phyloP scores from a whole-genome alignment of 345 rosid genomes.

The Mercurialis annua region DNA sequence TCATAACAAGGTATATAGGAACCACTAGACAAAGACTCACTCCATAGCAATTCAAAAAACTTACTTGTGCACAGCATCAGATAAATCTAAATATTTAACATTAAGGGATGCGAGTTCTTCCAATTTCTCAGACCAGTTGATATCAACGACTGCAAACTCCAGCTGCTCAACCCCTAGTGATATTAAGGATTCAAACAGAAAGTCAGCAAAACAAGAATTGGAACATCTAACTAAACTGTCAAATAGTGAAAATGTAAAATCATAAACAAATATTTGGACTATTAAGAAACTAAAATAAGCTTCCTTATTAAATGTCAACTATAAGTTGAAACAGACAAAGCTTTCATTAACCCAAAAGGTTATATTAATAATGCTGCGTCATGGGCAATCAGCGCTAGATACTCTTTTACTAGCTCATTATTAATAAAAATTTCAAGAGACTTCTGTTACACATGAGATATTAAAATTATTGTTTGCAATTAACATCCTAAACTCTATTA shows the following conservation, averaged over 20 bases:
- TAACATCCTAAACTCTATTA: background rate
- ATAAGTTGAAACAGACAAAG: constrained; percentile 1
- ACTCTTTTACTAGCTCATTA: background rate
- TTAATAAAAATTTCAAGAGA: background rate
- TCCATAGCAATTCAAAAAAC: constrained; percentile 26
- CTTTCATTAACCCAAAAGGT: background rate
- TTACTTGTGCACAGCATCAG: constrained; percentile 53
- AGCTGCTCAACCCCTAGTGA: constrained; percentile 73
- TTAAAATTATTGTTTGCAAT: background rate
- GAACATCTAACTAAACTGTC: constrained; percentile 18
- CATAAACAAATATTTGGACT: background rate
- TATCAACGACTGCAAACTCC: constrained; percentile 58
- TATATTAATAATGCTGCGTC: background rate
- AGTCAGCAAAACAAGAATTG: constrained; percentile 9
- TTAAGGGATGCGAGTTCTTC: constrained; percentile 58
- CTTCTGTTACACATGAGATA: background rate
- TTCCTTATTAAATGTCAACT: background rate
- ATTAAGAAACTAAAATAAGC: background rate
- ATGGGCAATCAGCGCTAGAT: background rate
- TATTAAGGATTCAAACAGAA: constrained; percentile 14
- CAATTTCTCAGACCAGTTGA: constrained; percentile 66
- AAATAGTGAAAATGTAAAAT: constrained; percentile 1
- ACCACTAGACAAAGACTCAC: background rate
- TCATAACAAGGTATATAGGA: background rate
- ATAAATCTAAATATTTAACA: constrained; percentile 56